Evolutionary conservation across 2,329 filamentous ascomycete genomes (phyloP), one percentile per base, ranked within the genome.

Genomic region (Colletotrichum euphorbiae): DNA sequence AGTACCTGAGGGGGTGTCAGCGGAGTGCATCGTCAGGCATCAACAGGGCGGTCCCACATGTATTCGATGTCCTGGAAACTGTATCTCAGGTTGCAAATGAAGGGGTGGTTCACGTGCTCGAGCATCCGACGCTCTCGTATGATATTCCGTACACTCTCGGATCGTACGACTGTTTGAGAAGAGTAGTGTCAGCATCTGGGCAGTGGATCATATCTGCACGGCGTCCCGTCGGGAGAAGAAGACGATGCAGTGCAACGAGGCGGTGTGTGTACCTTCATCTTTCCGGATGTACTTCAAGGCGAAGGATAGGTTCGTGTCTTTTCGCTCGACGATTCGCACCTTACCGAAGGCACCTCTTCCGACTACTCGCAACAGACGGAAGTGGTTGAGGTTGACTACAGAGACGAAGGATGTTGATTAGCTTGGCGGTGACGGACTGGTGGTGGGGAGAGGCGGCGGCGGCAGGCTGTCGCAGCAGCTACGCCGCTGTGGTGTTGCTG

Each of bases 51-150:
- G 28, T 67, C 80, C 92, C 85, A 97, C 93, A 99, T 91, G 81
- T 99, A 99, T 80, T 99, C 96, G 74, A 98, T 94, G 80, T 99
- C 96, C 81, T 99, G 96, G 78, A 99, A 99, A 81, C 94, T 98
- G 83, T 98, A 99, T 75, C 96, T 92, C 84, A 99, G 84, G 80
- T 99, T 99, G 84, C 95, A 98, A 73, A 99, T 92, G 79, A 98
- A 99, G 28, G 95, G 94, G 77, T 99, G 96, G 78, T 97, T 98
- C 75, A 99, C 87, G 79, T 98, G 94, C 82, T 99, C 94, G 76
- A 99, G 88, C 96, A 99, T 99, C 77, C 95, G 90, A 71, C 96
- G 89, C 84, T 99, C 96, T 74, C 96, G 91, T 77, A 99, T 96
- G 73, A 99, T 99, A 79, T 99, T 99, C 75, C 95, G 92, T 69